phyloP scores from a whole-genome alignment of 2,329 filamentous ascomycete genomes.

The Ilyonectria mors-panacis region DNA sequence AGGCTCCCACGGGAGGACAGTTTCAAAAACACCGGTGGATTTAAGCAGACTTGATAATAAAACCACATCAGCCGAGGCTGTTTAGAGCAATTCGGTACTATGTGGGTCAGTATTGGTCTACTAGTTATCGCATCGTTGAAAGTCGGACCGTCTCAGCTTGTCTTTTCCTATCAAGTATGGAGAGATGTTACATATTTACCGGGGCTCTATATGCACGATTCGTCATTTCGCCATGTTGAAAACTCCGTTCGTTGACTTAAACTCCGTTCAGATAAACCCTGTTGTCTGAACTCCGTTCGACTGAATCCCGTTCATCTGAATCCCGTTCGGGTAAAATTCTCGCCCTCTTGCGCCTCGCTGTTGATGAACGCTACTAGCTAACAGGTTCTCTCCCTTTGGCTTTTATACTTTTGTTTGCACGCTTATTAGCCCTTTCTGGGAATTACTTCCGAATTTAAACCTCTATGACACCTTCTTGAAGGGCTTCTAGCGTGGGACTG shows the following conservation, averaged over 20 bases:
- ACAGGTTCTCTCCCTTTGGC: background rate
- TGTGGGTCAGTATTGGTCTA: background rate
- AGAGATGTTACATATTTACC: background rate
- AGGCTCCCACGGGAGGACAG: too few relatives aligned
- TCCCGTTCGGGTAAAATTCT: background rate
- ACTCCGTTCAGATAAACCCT: background rate
- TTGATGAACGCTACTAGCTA: background rate
- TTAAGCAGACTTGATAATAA: too few relatives aligned
- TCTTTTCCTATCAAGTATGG: background rate
- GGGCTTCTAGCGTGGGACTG: background rate
- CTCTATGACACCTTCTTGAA: background rate
- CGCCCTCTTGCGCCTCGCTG: background rate
- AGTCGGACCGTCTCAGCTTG: background rate
- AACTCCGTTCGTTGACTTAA: conserved; percentile 5
- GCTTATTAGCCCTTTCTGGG: background rate
- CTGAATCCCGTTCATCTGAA: background rate
- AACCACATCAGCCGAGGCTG: too few relatives aligned
- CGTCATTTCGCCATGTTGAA: background rate
- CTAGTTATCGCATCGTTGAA: background rate
- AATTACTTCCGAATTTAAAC: too few relatives aligned
- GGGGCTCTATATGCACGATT: conserved; percentile 4
- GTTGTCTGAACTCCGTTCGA: background rate
- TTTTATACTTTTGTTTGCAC: background rate
- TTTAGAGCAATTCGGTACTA: too few relatives aligned
- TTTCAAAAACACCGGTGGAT: too few relatives aligned